Evolutionary conservation across 1,139 yeast genomes (phyloP), one percentile per base, ranked within the genome.

Genomic region (Blastobotrys illinoisensis): DNA sequence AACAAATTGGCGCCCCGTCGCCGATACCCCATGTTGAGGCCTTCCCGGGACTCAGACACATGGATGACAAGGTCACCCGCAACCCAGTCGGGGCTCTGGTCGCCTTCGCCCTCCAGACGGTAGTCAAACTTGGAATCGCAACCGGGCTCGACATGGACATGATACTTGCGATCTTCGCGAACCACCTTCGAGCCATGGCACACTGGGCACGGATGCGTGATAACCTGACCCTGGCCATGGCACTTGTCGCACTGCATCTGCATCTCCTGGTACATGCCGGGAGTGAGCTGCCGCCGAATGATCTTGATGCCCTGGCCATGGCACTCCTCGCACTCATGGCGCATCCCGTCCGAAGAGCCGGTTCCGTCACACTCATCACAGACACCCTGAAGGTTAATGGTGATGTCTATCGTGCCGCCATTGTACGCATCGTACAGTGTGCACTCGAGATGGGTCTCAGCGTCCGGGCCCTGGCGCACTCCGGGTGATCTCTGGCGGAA

Each of bases 231-330:
- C 52, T 76, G 74, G 43, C 99, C 99, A 16, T 76, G 73, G 75
- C 99, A 93, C 54, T 73, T 74, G 56, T 86, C 90, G 77, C 99
- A 93, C 13, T 78, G 78, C 52, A 83, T 79, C 67, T 88, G 91
- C 62, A 90, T 78, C 59, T 86, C 88, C 70, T 91, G 98, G 58
- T 88, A 75, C 89, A 93, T 88, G 6, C 93, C 93, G 9, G 95
- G 96, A 0, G 89, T 97, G 60, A 93, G 71, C 69, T 90, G 96
- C 59, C 86, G 78, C 54, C 82, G 79, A 54, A 85, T 79, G n/a
- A 83, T 69, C 43, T 81, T 72, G 44, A 84, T 74, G 28, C 99
- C 99, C 20, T 74, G 73, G 1, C 99, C 99, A 13, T 75, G 71
- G 74, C 99, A 93, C 53, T 74, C 74, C 1, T 69, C 63, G 74